Evolutionary conservation across 192 early-diverging fungal genomes (phyloP), one percentile per base, ranked within the genome.

Genomic region (Umbelopsis isabellina): DNA sequence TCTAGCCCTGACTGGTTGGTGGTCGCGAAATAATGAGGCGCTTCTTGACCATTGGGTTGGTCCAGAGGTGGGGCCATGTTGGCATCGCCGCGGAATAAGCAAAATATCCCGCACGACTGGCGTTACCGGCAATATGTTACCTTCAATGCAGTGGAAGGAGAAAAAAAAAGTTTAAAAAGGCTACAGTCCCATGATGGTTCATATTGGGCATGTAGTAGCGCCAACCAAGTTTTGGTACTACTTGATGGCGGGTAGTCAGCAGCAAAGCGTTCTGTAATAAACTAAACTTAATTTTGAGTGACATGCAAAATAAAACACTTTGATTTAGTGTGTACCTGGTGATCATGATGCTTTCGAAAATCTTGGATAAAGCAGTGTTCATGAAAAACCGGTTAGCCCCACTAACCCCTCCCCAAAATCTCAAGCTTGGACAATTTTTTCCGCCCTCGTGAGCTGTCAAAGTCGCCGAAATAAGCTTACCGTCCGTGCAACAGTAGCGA

Each of bases 361-460:
- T 2, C 27, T 4, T 41, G 37, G 6, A 10, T 41, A 41, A 41
- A 41, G 37, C 6, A 41, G 37, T 41, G 37, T 10, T 41, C 37
- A 41, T 41, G 10, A 41, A 41, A 41, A 41, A 41, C 37, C 37
- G 37, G 37, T 41, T 41, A 4, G 37, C 37, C 5, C 37, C 37
- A 41, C 2, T 41, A 41, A 41, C 37, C 37, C 37, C 5, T 41
- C 37, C 37, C 37, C 27, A 30, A 41, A 41, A 4, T 6, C 6
- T 41, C 2, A 41, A 41, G 37, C 37, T 41, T 41, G 37, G 37
- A 41, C 37, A 9, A 9, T 41, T 41, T 41, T 41, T 35, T 61
- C 13, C 27, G 16, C 30, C 55, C 55, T 61, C 55, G 55, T 61
- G 55, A 61, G 55, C 55, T 61, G 55, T 61, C 55, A 61, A 61